Base-by-base conservation (phyloP, 2,329 filamentous ascomycete species). In the Ambrosiella cleistominuta region DNA sequence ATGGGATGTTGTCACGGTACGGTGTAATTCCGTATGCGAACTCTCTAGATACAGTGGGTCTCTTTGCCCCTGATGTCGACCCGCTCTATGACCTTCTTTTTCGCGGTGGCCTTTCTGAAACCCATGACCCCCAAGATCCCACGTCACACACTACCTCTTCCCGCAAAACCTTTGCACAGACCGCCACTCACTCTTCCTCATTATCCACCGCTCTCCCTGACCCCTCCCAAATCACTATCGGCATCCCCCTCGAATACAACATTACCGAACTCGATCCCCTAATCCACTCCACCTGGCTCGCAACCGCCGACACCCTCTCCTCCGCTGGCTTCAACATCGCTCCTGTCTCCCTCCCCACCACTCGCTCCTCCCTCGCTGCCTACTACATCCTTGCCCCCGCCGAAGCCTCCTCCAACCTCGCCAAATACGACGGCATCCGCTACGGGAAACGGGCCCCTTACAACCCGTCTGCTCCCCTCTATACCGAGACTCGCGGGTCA, bases 301-400 rank as follows among this genome's bases (percentile, higher is more conserved):
- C 68, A 0, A 78, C 81, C 0, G 77, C 93, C 2, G 68, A 72
- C 2, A 65, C 70, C 1, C 75, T 97, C 0, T 75, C 80, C 63
- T 63, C 70, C 0, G 71, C 77, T n/a, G 89, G 88, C 9, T 84
- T 86, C 60, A 79, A 74, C 0, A 73, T 97, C 11, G 79, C 88
- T 9, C 79, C 86, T 1, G 79, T 97, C 13, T 88, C 85, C 1
- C 75, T 98, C 3, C 90, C 91, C 0, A 81, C 83, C 0, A 98
- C 91, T 1, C 84, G 81, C 62, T 83, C 87, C 63, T 91, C 93
- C 0, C 79, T 98, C 0, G 87, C 89, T 17, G 86, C 93, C 39
- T 98, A 98, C 73, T 98, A 98, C 69, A 80, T 98, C 59, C 82
- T 98, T 58, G 94, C 93, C 0, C 88, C 93, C 0, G 91, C 93